Percentiles rank a stretch among this genome's conserved stretches.
Conservation (phyloP, 805 yeast genomes). For the Yamadazyma scolyti region DNA sequence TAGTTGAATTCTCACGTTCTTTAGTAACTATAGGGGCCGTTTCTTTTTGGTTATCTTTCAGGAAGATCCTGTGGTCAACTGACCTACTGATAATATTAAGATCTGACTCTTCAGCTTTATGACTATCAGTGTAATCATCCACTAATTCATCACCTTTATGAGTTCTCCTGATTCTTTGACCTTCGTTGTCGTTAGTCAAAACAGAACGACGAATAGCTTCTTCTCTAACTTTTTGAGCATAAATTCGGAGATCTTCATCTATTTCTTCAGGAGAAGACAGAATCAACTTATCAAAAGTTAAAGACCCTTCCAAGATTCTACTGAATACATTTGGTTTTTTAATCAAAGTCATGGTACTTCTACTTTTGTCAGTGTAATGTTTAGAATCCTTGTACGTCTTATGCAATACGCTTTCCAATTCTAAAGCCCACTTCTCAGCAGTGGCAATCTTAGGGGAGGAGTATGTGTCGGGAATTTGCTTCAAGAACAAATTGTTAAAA, state of each 20-base stretch:
- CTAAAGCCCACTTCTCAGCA: slow-evolving; percentile 44
- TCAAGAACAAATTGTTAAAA: slow-evolving; percentile 42
- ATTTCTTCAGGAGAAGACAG: slow-evolving; percentile 69
- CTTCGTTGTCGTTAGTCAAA: slow-evolving; percentile 47
- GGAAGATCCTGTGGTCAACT: slow-evolving; percentile 35
- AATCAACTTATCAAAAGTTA: slow-evolving; percentile 58
- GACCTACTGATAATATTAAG: slow-evolving; percentile 24
- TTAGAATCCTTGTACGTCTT: too few relatives aligned
- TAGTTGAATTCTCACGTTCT: too few relatives aligned
- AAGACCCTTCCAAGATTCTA: slow-evolving; percentile 51
- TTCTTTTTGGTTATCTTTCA: slow-evolving; percentile 1
- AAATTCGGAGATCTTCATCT: slow-evolving; percentile 69
- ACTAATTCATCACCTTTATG: slow-evolving; percentile 88
- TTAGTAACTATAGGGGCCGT: neutral
- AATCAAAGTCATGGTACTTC: slow-evolving; percentile 46
- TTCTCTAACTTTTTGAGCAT: slow-evolving; percentile 67
- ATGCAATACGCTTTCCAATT: too few relatives aligned
- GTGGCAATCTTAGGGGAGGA: too few relatives aligned
- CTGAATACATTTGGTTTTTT: slow-evolving; percentile 56
- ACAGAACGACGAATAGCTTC: slow-evolving; percentile 69
- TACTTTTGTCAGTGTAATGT: slow-evolving; percentile 62
- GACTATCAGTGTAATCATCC: slow-evolving; percentile 34
- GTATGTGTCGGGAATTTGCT: slow-evolving; percentile 37
- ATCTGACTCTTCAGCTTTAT: slow-evolving; percentile 24
- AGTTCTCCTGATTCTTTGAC: slow-evolving; percentile 69